Percentiles rank a stretch among this genome's conserved stretches.
These are phyloP conservation scores for Ascochyta viciae-villosae DNA, from an alignment of 2,329 filamentous ascomycete species.

Conservation along the genomic window DNA sequence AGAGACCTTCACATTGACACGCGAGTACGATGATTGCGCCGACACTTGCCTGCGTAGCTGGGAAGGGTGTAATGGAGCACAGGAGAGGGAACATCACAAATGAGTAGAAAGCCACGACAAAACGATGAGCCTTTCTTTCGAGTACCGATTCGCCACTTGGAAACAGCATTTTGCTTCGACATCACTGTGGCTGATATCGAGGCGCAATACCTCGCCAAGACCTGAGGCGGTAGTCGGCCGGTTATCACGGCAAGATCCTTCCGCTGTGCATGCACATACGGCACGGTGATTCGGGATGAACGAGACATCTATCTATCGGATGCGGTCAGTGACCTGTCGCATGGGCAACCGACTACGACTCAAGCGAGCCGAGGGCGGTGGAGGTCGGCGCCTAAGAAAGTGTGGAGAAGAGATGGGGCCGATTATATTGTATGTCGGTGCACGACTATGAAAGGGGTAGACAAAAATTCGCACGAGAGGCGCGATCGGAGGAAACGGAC, in stretches of 20 bases:
- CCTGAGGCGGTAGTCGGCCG: slow-evolving; percentile 16
- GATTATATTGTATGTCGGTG: not conserved
- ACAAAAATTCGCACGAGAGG: slow-evolving; percentile 1
- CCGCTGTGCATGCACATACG: slow-evolving; percentile 5
- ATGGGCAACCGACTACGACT: not conserved
- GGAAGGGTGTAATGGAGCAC: not conserved
- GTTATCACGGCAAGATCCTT: slow-evolving; percentile 10
- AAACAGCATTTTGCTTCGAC: not conserved
- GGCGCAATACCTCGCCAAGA: slow-evolving; percentile 9
- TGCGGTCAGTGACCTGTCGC: not conserved
- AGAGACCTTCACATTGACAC: slow-evolving; percentile 31
- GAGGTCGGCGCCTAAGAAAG: slow-evolving; percentile 6
- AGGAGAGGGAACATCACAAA: not conserved
- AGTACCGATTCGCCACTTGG: not conserved
- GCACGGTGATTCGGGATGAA: slow-evolving; percentile 4
- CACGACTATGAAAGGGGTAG: not conserved
- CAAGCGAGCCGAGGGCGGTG: slow-evolving; percentile 1
- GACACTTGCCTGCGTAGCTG: slow-evolving; percentile 16
- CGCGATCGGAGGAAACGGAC: not conserved
- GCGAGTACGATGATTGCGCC: slow-evolving; percentile 39
- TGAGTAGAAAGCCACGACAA: not conserved
- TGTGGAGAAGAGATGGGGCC: slow-evolving; percentile 5
- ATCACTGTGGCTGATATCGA: slow-evolving; percentile 2
- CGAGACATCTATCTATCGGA: slow-evolving; percentile 2
- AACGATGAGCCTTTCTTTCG: not conserved